Evolutionary conservation across 2,329 filamentous ascomycete species (phyloP).

Genomic region (Coniochaeta sp.): DNA sequence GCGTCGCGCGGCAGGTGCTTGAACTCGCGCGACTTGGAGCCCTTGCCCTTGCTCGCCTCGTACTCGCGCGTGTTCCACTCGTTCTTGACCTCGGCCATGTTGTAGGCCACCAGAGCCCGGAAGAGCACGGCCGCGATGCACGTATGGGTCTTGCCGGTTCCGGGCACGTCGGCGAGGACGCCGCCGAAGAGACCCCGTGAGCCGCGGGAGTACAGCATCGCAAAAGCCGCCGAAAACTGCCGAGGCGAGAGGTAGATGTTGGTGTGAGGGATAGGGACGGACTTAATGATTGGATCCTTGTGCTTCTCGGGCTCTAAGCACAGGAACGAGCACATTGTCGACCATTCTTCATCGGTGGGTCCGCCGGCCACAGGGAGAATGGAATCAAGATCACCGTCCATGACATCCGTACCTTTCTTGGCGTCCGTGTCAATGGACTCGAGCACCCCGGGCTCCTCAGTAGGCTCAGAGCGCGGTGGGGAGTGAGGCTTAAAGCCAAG

Average conservation of each 20-base stretch:
- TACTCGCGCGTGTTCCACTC: background rate
- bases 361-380: background rate
- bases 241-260: conserved; percentile 12
- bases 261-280: conserved; percentile 12
- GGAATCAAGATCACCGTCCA: background rate
- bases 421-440: background rate
- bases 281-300: conserved; percentile 9
- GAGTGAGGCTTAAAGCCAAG: background rate
- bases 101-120: background rate
- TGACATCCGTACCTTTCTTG: background rate
- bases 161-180: conserved; percentile 13
- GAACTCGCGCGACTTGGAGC: background rate
- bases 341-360: background rate
- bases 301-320: conserved; percentile 10
- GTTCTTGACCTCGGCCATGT: conserved; percentile 1
- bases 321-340: conserved; percentile 9
- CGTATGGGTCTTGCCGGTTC: background rate
- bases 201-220: conserved; percentile 13
- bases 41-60: background rate
- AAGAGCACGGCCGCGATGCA: background rate
- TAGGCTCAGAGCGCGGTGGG: background rate
- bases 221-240: conserved; percentile 15
- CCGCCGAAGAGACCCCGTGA: conserved; percentile 12
- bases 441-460: background rate
- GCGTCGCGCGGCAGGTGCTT: background rate